Base-by-base conservation (phyloP, 108 stramenopile genomes). In the Skeletonema tropicum region DNA sequence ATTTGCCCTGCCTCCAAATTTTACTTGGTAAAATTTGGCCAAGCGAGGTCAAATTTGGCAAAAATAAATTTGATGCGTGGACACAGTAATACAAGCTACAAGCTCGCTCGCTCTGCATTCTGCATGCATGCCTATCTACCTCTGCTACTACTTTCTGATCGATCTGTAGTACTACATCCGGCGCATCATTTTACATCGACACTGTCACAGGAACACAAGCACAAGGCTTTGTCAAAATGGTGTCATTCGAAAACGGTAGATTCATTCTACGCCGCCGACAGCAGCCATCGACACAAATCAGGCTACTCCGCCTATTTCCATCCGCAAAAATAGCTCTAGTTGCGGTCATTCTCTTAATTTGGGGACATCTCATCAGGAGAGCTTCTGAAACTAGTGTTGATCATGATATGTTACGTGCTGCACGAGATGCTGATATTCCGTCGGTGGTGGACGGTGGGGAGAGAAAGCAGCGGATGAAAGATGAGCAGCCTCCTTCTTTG, bases 241-340 rank as follows among this genome's bases (percentile, higher is more conserved):
- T 61, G 3, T 61, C 60, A 6, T 61, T 36, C 25, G 60, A 61
- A 25, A 61, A 61, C 23, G 60, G 60, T 12, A 61, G 36, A 21
- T 61, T 61, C 60, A 35, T 61, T 8, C 60, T 61, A 31, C 60
- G 60, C 23, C 60, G 60, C 4, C 15, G 60, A 61, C 60, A 61
- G 36, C 30, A 61, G 60, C 60, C 30, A 21, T 36, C 60, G 30
- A 6, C 48, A 49, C 30, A 31, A 32, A 19, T 21, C 35, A 61
- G 60, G 23, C 15, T 61, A 32, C 60, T 32, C 60, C 60, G n/a
- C 19, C 14, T 61, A 2, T 31, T 35, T n/a, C 60, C 60, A 9
- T 1, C 26, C 14, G 21, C 23, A n/a, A 61, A 31, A 61, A 7
- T 61, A 14, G 60, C 21, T 35, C 4, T 31, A 31, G 6, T 61